These are phyloP conservation scores for Naganishia kalamii DNA, from an alignment of 768 basidiomycete genomes.

Conservation along the genomic window DNA sequence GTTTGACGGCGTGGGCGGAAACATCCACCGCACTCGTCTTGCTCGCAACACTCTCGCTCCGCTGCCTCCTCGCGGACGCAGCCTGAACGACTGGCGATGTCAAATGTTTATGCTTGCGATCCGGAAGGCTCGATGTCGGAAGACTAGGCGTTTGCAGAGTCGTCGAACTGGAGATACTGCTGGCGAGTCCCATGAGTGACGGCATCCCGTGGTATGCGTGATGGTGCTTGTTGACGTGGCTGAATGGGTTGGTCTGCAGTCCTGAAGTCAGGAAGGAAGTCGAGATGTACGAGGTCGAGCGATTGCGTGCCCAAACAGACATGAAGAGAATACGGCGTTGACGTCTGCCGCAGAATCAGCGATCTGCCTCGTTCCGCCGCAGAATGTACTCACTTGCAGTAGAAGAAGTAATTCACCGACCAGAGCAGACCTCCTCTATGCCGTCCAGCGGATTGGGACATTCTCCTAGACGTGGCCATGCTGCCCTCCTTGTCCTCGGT, in stretches of 20 bases:
- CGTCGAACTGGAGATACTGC: conserved; percentile 15
- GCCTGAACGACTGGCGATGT: not conserved
- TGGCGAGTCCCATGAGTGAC: conserved; percentile 12
- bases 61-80: not conserved
- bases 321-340: conserved; percentile 83
- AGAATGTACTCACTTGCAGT: conserved; percentile 65
- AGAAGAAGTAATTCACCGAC: conserved; percentile 96
- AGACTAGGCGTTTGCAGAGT: not conserved
- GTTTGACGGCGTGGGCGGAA: conserved; percentile 2
- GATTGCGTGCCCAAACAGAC: conserved; percentile 78
- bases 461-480: not conserved
- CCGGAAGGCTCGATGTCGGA: not conserved
- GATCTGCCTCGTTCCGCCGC: not conserved
- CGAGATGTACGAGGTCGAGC: conserved; percentile 15
- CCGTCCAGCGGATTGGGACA: not conserved
- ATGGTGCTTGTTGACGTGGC: not conserved
- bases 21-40: conserved; percentile 10
- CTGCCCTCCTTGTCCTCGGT: not conserved
- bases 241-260: conserved; percentile 11
- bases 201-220: conserved; percentile 14
- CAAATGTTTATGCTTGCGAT: conserved; percentile 8
- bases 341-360: conserved; percentile 28
- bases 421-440: conserved; percentile 62
- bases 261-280: conserved; percentile 11
- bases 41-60: conserved; percentile 22